These are phyloP conservation scores for Saccharomycopsis hybrid DNA, from an alignment of 1,139 yeast species.

Conservation along the genomic window DNA sequence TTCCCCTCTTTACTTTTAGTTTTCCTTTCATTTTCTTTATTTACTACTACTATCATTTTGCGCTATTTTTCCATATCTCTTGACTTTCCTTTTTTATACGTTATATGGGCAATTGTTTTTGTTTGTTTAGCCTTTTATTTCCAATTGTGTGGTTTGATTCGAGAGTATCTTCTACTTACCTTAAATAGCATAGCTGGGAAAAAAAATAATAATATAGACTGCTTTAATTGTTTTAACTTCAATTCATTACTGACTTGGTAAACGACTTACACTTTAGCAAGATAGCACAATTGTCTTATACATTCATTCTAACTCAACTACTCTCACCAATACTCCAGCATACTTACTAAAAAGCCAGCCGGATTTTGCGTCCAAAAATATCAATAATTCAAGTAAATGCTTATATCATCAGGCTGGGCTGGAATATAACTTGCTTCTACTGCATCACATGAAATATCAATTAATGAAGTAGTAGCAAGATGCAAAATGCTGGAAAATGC, in stretches of 20 bases:
- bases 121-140: not conserved
- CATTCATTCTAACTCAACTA: not conserved
- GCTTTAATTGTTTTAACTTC: too few relatives aligned
- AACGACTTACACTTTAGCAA: too few relatives aligned
- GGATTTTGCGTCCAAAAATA: too few relatives aligned
- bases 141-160: not conserved
- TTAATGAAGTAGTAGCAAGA: conserved; percentile 29
- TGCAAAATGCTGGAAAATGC: conserved; percentile 37
- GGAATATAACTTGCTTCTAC: not conserved
- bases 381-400: not conserved
- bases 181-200: too few relatives aligned
- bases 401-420: not conserved
- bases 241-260: too few relatives aligned
- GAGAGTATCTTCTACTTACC: too few relatives aligned
- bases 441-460: conserved; percentile 1
- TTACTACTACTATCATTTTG: not conserved
- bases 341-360: not conserved
- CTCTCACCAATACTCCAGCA: not conserved
- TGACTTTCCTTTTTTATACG: not conserved
- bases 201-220: too few relatives aligned
- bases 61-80: not conserved
- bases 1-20: not conserved
- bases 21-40: not conserved
- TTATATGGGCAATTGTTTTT: not conserved
- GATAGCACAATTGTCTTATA: not conserved